phyloP scores from a whole-genome alignment of 768 basidiomycete genomes.

The Boletus pseudopeckii region DNA sequence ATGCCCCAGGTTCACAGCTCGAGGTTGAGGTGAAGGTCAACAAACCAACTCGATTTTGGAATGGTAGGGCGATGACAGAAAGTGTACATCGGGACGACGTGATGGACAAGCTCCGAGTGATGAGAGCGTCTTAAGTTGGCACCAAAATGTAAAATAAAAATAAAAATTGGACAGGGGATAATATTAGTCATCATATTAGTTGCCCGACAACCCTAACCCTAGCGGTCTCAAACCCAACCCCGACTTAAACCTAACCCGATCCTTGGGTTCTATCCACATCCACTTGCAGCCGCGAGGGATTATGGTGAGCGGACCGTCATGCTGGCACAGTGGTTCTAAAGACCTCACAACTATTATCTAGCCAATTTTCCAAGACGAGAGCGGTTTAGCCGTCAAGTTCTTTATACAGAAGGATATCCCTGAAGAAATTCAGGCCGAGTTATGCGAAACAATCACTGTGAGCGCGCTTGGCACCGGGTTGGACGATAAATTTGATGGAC shows the following conservation, averaged over 20 bases:
- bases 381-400: constrained; percentile 72
- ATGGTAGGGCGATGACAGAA: constrained; percentile 28
- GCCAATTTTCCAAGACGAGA: constrained; percentile 71
- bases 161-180: neutral
- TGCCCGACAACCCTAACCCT: constrained; percentile 21
- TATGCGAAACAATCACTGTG: constrained; percentile 74
- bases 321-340: neutral
- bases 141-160: neutral
- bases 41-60: constrained; percentile 40
- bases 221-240: constrained; percentile 12
- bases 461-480: constrained; percentile 4
- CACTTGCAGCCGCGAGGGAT: neutral
- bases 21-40: constrained; percentile 40
- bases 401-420: constrained; percentile 79
- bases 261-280: constrained; percentile 25
- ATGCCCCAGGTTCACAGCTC: constrained; percentile 1
- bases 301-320: constrained; percentile 21
- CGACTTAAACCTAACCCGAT: constrained; percentile 29
- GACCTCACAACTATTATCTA: constrained; percentile 23
- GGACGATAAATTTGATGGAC: constrained; percentile 3
- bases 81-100: constrained; percentile 41
- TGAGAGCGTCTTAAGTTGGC: constrained; percentile 30
- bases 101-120: constrained; percentile 42
- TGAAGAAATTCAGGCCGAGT: constrained; percentile 62
- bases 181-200: constrained; percentile 6